Base-by-base conservation (phyloP, 352 stramenopile species). In the Pythium guiyangense region DNA sequence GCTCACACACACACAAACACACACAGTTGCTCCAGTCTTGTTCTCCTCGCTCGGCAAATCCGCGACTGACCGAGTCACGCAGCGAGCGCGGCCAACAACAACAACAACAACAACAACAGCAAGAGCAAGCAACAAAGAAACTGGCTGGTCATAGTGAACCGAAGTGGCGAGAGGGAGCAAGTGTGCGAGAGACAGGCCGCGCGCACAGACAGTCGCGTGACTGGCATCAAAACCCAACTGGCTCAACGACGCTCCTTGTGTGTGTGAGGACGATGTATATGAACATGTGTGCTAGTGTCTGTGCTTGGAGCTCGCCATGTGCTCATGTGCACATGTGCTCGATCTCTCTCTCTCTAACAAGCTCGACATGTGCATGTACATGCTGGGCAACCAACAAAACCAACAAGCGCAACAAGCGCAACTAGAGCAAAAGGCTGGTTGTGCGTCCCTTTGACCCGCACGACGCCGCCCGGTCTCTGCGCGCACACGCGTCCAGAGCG, bases 41-140 rank as follows among this genome's bases (percentile, higher is more conserved):
- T 64, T 49, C 57, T 50, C 40, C 18, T 51, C 37, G 17, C 42
- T 60, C 40, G 34, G 61, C 67, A 74, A 74, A 74, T 71, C 58
- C 55, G 61, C 68, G 51, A 74, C 60, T 74, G 67, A 66, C 58
- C 22, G 20, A 31, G 17, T 35, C 35, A 37, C 31, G 52, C 45
- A 29, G 53, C 52, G 3, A 47, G 45, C 45, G 27, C 34, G 29
- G 45, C 45, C n/a, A n/a, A n/a, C n/a, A n/a, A n/a, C n/a, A n/a
- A n/a, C n/a, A n/a, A n/a, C n/a, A n/a, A n/a, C 54, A 34, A 54
- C 25, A 42, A 48, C 31, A 22, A 37, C 31, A 11, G 0, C 31
- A 6, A 0, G 3, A 20, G 22, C 2, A 22, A 45, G 14, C 15
- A 49, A 50, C 18, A 52, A 52, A 12, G 5, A 42, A 43, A 43